Evolutionary conservation across 2,329 filamentous ascomycete genomes (phyloP), one percentile per base, ranked within the genome.

Genomic region (Raffaelea deltoideospora): DNA sequence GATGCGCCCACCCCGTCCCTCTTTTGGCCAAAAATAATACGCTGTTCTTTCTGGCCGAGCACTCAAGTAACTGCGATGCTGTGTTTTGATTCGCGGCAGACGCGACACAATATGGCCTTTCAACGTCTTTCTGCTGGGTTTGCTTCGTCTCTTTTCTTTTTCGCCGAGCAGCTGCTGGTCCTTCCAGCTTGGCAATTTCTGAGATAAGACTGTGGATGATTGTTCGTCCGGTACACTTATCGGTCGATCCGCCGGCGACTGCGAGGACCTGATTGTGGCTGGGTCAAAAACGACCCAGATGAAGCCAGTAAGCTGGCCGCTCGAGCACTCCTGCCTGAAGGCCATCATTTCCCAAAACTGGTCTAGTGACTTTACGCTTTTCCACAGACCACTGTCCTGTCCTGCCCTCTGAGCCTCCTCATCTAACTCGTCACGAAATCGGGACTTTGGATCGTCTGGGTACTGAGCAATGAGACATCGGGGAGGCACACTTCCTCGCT

Each of bases 341-440:
- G 87, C 79, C 88, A 98, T 96, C 69, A 93, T 81, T 43, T 98
- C 90, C 90, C 90, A 98, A 51, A 98, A 98, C 47, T 87, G 77
- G n/a, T 87, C 82, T 29, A 98, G 61, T 0, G 76, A 81, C 52
- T 70, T 78, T 19, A 95, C 76, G 41, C 80, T 86, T 52, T 76
- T 81, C 90, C 90, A 98, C 39, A 72, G 67, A 0, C 81, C 81
- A 3, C 62, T 59, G 20, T 63, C 66, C 45, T 72, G 69, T 45
- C 69, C 59, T 2, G 69, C 64, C 22, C 72, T 72, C 1, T 72
- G 67, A 0, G 82, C 67, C 51, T 92, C 85, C 23, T 88, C 82
- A 49, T 98, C 88, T 4, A 98, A 62, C 51, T 96, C 88, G 41
- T 84, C 72, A 32, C 93, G 67, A 50, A 87, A 96, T 5, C 90